Base-by-base conservation (phyloP, 169 alveolate genomes). In the Plasmodium vivax region DNA sequence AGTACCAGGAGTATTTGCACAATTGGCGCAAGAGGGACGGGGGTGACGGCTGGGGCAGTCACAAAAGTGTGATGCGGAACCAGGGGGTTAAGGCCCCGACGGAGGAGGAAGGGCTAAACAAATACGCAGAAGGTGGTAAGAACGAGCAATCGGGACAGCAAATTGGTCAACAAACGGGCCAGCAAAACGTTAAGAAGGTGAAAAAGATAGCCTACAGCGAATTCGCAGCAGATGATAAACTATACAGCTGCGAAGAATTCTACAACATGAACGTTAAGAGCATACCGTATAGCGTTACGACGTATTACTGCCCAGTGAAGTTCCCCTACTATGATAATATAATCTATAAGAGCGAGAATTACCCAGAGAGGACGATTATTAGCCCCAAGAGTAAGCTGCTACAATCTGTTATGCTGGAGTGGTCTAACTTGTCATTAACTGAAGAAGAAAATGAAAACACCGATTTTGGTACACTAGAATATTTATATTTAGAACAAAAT, bases 311-410 rank as follows among this genome's bases (percentile, higher is more conserved):
- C 32, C 98, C 98, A 32, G 96, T 96, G 74, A 95, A 94, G 62
- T 97, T 96, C 71, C 98, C 98, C 3, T 96, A 96, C 58, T 94
- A 95, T 19, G 97, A 96, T 81, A 95, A 96, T 85, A 95, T 97
- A 34, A 80, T 95, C 47, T 94, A 96, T 93, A 96, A 96, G 95
- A 95, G 97, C 30, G 83, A 38, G 32, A 56, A 95, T 30, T 96
- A 96, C 92, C 95, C 96, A 14, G 98, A 96, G 56, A 94, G 96
- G 93, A 97, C 97, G 4, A 96, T 97, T 45, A 93, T 96, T 74
- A 95, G 97, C 12, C 98, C 98, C 19, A 75, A 96, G 47, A 83
- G 82, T 88, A 95, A 95, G 56, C 93, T 97, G 91, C 85, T 97
- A 74, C 98, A 96, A 74, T 93, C 97, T 43, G 98, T 96, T 30